phyloP scores from a whole-genome alignment of 176 grass and related monocot genomes.

The Guadua angustifolia region DNA sequence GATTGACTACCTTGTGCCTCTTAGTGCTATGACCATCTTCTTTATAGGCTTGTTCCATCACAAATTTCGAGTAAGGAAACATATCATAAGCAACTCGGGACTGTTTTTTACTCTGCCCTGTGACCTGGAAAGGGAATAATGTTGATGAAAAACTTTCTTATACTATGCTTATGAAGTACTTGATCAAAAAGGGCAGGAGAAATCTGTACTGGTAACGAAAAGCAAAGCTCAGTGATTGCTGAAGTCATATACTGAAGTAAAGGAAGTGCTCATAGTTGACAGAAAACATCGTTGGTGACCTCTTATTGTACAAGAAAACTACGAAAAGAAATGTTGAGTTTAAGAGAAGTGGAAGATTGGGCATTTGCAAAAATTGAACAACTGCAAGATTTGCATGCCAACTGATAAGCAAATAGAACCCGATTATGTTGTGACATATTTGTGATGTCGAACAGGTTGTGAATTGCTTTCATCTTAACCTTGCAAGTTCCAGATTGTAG shows the following conservation, averaged over 20 bases:
- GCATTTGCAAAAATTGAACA: background rate
- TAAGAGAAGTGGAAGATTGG: background rate
- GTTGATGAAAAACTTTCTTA: background rate
- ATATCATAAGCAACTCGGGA: background rate
- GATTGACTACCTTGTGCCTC: constrained; percentile 1
- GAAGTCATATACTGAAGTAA: constrained; percentile 9
- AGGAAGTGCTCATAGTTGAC: constrained; percentile 5
- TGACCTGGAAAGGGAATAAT: constrained; percentile 25
- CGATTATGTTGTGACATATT: background rate
- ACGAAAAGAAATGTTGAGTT: background rate
- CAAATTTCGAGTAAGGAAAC: background rate
- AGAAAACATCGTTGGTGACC: background rate
- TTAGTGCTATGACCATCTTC: background rate
- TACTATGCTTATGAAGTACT: too few species aligned
- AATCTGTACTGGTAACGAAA: background rate
- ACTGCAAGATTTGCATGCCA: background rate
- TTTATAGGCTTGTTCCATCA: constrained; percentile 24
- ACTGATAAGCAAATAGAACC: background rate
- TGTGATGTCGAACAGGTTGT: too few species aligned
- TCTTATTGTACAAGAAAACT: background rate
- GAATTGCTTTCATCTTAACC: too few species aligned
- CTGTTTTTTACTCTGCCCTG: background rate
- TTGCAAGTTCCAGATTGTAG: background rate
- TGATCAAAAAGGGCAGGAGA: background rate
- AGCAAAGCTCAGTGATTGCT: background rate